Evolutionary conservation across 2,329 filamentous ascomycete species (phyloP).

Genomic region (Piedraia hortae): DNA sequence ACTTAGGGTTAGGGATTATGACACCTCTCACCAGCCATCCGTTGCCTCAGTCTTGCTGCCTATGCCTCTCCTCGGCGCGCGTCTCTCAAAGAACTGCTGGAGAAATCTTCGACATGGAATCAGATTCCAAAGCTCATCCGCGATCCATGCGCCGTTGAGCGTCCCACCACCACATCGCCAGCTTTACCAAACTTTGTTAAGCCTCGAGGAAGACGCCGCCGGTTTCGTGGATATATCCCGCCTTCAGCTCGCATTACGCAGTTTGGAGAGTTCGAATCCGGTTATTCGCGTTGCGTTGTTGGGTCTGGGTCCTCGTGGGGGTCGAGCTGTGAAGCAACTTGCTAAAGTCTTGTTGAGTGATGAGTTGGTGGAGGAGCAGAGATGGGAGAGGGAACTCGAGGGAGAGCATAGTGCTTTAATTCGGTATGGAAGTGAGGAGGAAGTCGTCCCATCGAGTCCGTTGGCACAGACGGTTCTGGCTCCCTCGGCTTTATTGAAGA

Average conservation of each 20-base stretch:
- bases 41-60: too few species aligned
- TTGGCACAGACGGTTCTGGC: conserved; percentile 33
- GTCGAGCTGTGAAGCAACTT: conserved; percentile 32
- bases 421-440: conserved; percentile 26
- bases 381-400: conserved; percentile 19
- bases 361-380: conserved; percentile 15
- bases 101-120: too few species aligned
- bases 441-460: conserved; percentile 19
- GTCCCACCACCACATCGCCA: conserved; percentile 26
- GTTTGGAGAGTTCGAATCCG: conserved; percentile 27
- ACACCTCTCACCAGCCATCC: too few species aligned
- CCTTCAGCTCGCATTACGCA: conserved; percentile 41
- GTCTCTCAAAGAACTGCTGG: too few species aligned
- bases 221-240: conserved; percentile 39
- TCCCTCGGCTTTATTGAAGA: conserved; percentile 33
- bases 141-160: conserved; percentile 25
- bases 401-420: conserved; percentile 17
- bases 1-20: too few species aligned
- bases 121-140: too few species aligned
- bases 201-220: conserved; percentile 32
- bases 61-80: too few species aligned
- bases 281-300: conserved; percentile 28
- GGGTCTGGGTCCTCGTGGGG: conserved; percentile 8
- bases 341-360: conserved; percentile 30
- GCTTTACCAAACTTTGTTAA: conserved; percentile 30